phyloP scores from a whole-genome alignment of 2,329 filamentous ascomycete genomes.

The Monilinia fructigena region DNA sequence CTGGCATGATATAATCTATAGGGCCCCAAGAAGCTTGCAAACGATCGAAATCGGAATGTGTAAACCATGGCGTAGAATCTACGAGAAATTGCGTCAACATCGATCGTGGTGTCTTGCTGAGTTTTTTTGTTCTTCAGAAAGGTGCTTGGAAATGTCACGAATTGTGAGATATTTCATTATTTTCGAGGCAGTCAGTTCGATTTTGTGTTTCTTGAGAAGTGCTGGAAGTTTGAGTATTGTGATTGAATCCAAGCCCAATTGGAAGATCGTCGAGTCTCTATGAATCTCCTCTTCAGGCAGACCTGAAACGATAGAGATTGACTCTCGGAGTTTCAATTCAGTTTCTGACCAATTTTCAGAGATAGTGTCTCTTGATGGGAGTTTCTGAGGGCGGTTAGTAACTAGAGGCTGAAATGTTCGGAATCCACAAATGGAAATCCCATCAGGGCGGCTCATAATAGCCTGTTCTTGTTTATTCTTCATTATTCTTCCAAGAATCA shows the following conservation, averaged over 20 bases:
- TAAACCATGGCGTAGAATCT: constrained; percentile 43
- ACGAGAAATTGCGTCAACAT: constrained; percentile 45
- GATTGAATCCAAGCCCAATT: constrained; percentile 88
- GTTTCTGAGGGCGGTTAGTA: background rate
- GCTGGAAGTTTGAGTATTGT: constrained; percentile 81
- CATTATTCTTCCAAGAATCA: constrained; percentile 57
- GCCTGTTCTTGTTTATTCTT: constrained; percentile 48
- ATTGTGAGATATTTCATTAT: constrained; percentile 68
- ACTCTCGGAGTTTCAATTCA: constrained; percentile 45
- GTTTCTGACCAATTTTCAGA: constrained; percentile 40
- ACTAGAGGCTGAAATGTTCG: constrained; percentile 42
- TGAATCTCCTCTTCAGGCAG: constrained; percentile 57
- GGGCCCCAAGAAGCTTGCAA: constrained; percentile 46
- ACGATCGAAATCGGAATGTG: constrained; percentile 41
- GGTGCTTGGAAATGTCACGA: constrained; percentile 55
- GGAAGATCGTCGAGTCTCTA: constrained; percentile 67
- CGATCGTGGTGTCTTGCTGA: constrained; percentile 35
- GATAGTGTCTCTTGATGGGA: too few species aligned
- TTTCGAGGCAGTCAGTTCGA: constrained; percentile 67
- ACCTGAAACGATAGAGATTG: constrained; percentile 59
- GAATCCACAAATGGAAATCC: constrained; percentile 66
- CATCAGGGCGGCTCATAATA: constrained; percentile 52
- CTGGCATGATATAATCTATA: constrained; percentile 58
- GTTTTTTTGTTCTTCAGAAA: constrained; percentile 28
- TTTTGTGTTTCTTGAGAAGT: constrained; percentile 61